Base-by-base conservation (phyloP, 495 filamentous ascomycete genomes). In the Lichenothelia convexa region DNA sequence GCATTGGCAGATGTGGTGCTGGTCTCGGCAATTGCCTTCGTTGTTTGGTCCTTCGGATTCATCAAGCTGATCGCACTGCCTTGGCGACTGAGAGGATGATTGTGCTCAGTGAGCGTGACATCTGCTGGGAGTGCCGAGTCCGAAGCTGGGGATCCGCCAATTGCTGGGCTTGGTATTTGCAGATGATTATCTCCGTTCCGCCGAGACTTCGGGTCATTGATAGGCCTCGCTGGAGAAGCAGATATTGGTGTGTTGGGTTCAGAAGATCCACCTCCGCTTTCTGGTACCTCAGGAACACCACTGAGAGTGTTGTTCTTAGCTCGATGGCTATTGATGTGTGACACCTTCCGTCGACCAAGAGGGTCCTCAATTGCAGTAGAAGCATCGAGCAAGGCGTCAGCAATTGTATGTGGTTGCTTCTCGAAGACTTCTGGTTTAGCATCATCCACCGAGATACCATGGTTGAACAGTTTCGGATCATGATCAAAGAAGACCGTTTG, bases 401-500 rank as follows among this genome's bases (percentile, higher is more conserved):
- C 70, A 38, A 99, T 89, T 0, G 85, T 92, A 6, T 43, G 18
- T 7, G 35, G 38, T 9, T 36, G 30, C 32, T 44, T 32, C 7
- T 32, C 30, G 9, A 15, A 18, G 9, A 9, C 31, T 15, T 33
- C 8, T 39, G 19, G 45, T 38, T 24, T 30, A 13, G 16, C 22
- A 43, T 13, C 48, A 40, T 32, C 48, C 41, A 40, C 53, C 41
- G 50, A 31, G 32, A 41, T 20, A 37, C 61, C 62, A 45, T 57
- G 62, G 54, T 34, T 51, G 4, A 48, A 48, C 0, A 48, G 46
- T 24, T 60, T 60, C 31, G 67, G 59, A 22, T 62, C 68, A 38
- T 80, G 80, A 44, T 94, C 82, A 47, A 95, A 99, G 55, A 94
- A 77, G 1, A 99, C 73, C 0, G 81, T 94, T 51, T 92, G 81